Evolutionary conservation across 371 early-diverging fungal species (phyloP), one percentile per base, ranked within the genome.

Genomic region (Mortierella sp.): DNA sequence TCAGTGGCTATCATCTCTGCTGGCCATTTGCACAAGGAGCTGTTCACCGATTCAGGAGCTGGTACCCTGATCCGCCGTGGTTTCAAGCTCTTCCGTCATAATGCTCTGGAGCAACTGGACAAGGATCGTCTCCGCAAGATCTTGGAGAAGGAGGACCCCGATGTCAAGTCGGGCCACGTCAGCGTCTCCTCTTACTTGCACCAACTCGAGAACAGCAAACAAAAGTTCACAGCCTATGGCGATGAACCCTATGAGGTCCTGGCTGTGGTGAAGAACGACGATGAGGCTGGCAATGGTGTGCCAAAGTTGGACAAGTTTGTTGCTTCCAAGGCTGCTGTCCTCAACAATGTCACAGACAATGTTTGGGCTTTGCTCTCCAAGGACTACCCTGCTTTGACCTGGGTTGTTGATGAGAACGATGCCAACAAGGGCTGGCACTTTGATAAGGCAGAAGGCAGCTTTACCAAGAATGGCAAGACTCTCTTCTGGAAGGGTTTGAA

Each of bases 1-100:
- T 97, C 97, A 1, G 98, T 98, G 26, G 96, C 97, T 44, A 98
- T 98, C 69, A 98, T 96, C 71, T 96, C 97, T 53, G 96, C 97
- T 61, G 95, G 96, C 57, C 96, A 97, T 70, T 82, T 98, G 48
- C 96, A 96, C 82, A 97, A 97, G 86, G 99, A 98, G 81, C 86
- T 98, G 50, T 98, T 98, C 70, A 98, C 99, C 25, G 95, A 97
- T 81, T 90, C 90, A 47, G 98, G 99, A 37, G 95, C 99, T 18
- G 98, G 98, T 37, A 98, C 99, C 1, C 84, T 97, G 64, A 96
- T 98, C 55, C 95, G 97, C 63, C 94, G 98, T 57, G 99, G 98
- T 19, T 91, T 96, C 88, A 90, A 92, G 66, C 83, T 98, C 43
- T 92, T 90, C 81, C 89, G 90, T 70, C 88, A 90, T 71, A 84